Percentiles rank a stretch among this genome's conserved stretches.
Evolutionary conservation across 495 filamentous ascomycete genomes (phyloP).

Genomic region (Umbilicaria muhlenbergii): DNA sequence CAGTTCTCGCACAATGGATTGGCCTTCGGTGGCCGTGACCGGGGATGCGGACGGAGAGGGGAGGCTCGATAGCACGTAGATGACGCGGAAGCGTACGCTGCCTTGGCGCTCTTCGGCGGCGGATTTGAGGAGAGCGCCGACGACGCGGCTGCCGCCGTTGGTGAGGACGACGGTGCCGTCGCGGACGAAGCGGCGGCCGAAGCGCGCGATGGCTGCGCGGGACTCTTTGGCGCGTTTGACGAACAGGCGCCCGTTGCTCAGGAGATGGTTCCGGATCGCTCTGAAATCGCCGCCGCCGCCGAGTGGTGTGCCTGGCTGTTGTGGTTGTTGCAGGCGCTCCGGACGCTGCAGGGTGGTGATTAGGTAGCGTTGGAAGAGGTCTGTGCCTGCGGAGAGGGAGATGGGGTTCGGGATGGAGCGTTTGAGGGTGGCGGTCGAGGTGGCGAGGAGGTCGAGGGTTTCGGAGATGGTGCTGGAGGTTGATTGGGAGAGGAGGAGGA

Average conservation of each 20-base stretch:
- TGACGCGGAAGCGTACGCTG: conserved; percentile 61
- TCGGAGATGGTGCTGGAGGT: conserved; percentile 79
- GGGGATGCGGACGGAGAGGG: not conserved
- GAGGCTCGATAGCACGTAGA: conserved; percentile 47
- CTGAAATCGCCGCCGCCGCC: conserved; percentile 54
- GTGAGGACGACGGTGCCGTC: conserved; percentile 71
- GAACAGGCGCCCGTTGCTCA: conserved; percentile 73
- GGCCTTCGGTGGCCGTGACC: too few species aligned
- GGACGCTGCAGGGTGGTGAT: conserved; percentile 51
- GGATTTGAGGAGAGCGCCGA: conserved; percentile 55
- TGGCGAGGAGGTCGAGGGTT: conserved; percentile 69
- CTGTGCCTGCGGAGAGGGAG: conserved; percentile 78
- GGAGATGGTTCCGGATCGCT: conserved; percentile 61
- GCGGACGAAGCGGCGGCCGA: conserved; percentile 60
- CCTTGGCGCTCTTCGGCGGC: conserved; percentile 47
- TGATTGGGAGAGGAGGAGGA: conserved; percentile 61
- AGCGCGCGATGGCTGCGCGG: conserved; percentile 62
- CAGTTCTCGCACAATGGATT: conserved; percentile 48
- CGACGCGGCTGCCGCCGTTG: conserved; percentile 73
- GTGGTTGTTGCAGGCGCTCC: conserved; percentile 16
- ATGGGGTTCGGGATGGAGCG: conserved; percentile 69
- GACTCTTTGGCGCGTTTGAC: conserved; percentile 75
- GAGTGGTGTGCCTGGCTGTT: conserved; percentile 8
- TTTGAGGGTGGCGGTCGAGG: conserved; percentile 58
- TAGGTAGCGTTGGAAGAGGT: conserved; percentile 89